A percentile compares a stretch with the other conserved stretches of the same genome.
Evolutionary conservation across 495 filamentous ascomycete species (phyloP).

Genomic region (Lasiosphaeriaceae sp.): DNA sequence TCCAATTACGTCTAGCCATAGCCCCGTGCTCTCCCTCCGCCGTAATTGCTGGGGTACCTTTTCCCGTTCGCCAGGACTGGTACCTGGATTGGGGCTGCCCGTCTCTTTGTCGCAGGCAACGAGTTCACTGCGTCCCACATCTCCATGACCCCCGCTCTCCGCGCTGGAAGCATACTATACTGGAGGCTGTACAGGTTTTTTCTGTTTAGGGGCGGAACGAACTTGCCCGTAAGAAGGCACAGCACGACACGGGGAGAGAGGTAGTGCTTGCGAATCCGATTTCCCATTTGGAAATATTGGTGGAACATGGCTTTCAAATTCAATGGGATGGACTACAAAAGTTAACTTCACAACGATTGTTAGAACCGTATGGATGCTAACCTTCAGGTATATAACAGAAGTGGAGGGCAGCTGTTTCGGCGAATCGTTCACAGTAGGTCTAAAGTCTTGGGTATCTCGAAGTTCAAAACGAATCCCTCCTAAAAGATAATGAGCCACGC

Average conservation of each 20-base stretch:
- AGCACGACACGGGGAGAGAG: conserved; percentile 81
- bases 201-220: conserved; percentile 86
- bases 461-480: conserved; percentile 90
- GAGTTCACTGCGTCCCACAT: conserved; percentile 68
- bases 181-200: conserved; percentile 95
- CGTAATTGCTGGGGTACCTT: conserved; percentile 19
- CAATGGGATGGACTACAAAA: conserved; percentile 73
- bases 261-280: conserved; percentile 92
- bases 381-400: conserved; percentile 79
- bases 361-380: conserved; percentile 26
- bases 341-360: conserved; percentile 8
- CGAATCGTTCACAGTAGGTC: conserved; percentile 35
- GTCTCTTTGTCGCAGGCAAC: conserved; percentile 50
- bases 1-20: conserved; percentile 17
- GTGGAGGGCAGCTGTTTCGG: conserved; percentile 40
- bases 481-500: conserved; percentile 25
- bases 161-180: conserved; percentile 94
- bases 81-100: conserved; percentile 18
- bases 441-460: conserved; percentile 60
- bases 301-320: conserved; percentile 90
- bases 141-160: conserved; percentile 71
- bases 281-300: conserved; percentile 92
- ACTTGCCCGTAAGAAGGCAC: conserved; percentile 82
- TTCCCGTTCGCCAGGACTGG: conserved; percentile 25
- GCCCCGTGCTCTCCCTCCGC: conserved; percentile 20